Evolutionary conservation across 1,139 yeast species (phyloP), one percentile per base, ranked within the genome.

Genomic region (Taiozyma sp.): DNA sequence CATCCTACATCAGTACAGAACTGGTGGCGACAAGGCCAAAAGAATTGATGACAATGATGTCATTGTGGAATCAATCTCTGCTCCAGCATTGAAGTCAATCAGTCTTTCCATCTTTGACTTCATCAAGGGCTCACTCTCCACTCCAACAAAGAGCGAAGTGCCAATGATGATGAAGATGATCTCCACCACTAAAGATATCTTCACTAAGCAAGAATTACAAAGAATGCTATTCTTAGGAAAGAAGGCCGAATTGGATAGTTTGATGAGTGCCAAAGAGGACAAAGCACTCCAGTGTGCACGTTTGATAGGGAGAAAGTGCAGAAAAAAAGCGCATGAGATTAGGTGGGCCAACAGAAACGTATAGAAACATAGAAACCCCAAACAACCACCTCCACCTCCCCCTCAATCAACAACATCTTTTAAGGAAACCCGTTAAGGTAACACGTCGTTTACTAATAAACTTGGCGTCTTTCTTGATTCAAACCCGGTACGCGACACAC

Each of bases 211-310:
- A 29, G 86, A 84, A 60, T 58, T 81, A 2, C 84, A 83, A 45
- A 65, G 87, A 54, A 79, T 81, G 47, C 57, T 83, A 54, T 65
- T 80, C 39, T 64, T 83, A 32, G 71, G 72, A 32, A 74, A 74
- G 53, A 83, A 83, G 59, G 82, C 86, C 0, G 91, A 84, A 61
- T 75, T 84, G 75, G 81, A 84, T 57, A 68, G 16, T 24, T 24
- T 40, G 29, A 14, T 38, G 14, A 38, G 14, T 16, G 41, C 5
- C 6, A 38, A 38, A 19, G 41, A 38, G 41, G 41, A 38, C 14
- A 38, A 38, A 19, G 41, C 41, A 3, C 41, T 38, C 14, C 24
- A 38, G 8, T 38, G 41, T 22, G 41, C 24, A 23, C 41, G 14
- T 38, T 38, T 38, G 24, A 38, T 38, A 9, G 41, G 41, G 7